Evolutionary conservation across 345 rosid genomes (phyloP).

Genomic region (Gossypium ekmanianum): DNA sequence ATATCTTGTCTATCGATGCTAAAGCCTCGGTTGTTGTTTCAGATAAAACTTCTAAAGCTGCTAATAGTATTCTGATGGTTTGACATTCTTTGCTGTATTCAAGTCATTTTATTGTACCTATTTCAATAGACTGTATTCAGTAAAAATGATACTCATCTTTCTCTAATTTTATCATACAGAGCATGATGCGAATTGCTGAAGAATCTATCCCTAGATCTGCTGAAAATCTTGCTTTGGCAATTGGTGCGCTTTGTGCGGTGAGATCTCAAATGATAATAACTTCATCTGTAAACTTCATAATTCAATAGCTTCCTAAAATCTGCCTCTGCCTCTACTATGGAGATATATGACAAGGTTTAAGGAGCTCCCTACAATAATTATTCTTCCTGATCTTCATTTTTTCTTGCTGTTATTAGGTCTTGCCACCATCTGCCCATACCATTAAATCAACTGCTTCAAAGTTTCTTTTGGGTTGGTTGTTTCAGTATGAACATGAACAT

Average conservation of each 20-base stretch:
- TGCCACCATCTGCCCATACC: slow-evolving; percentile 81
- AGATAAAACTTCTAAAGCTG: slow-evolving; percentile 71
- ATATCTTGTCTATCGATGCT: slow-evolving; percentile 40
- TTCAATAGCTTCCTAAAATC: neutral
- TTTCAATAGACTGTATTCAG: neutral
- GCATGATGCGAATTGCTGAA: slow-evolving; percentile 57
- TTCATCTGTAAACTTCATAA: neutral
- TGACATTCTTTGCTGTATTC: neutral
- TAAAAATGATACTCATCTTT: neutral
- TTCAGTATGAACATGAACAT: slow-evolving; percentile 80
- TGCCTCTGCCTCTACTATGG: neutral
- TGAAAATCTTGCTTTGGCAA: slow-evolving; percentile 75
- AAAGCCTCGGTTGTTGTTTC: slow-evolving; percentile 36
- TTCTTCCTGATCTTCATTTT: slow-evolving; percentile 5
- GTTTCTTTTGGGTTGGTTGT: slow-evolving; percentile 74
- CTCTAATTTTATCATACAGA: slow-evolving; percentile 37
- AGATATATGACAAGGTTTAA: neutral
- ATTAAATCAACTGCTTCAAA: slow-evolving; percentile 72
- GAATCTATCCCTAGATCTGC: slow-evolving; percentile 80
- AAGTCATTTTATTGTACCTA: neutral
- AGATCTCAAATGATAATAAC: slow-evolving; percentile 24
- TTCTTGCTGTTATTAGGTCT: slow-evolving; percentile 44
- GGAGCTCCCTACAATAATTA: neutral
- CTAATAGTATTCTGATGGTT: slow-evolving; percentile 84
- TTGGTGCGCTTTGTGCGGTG: slow-evolving; percentile 83